phyloP scores from a whole-genome alignment of 208 protist genomes.

The Trypanosoma melophagium region DNA sequence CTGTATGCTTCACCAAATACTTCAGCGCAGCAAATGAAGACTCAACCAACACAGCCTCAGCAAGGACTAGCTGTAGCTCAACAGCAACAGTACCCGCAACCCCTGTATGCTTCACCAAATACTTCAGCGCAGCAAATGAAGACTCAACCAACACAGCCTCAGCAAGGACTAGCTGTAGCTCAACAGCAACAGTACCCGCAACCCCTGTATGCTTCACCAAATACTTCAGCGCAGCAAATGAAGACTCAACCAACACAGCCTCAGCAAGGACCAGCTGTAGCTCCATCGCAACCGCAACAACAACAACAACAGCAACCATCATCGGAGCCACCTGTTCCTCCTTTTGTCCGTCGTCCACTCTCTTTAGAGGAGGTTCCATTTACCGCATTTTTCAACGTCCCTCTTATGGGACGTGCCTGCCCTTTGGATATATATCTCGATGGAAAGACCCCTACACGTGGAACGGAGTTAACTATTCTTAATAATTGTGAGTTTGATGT shows the following conservation, averaged over 20 bases:
- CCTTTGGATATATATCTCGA: constrained; percentile 87
- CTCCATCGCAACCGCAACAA: constrained; percentile 18
- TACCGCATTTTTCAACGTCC: constrained; percentile 58
- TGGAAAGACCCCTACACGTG: constrained; percentile 75
- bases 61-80: not conserved
- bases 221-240: not conserved
- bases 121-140: not conserved
- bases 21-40: too few relatives aligned
- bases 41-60: not conserved
- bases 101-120: not conserved
- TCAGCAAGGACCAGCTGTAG: constrained; percentile 5
- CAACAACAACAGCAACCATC: constrained; percentile 27
- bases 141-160: not conserved
- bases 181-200: not conserved
- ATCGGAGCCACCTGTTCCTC: constrained; percentile 51
- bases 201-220: too few relatives aligned
- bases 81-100: not conserved
- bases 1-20: not conserved
- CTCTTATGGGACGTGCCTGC: constrained; percentile 67
- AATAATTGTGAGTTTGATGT: constrained; percentile 74
- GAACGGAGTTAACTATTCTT: constrained; percentile 81
- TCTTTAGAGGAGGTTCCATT: constrained; percentile 74
- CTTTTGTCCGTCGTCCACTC: constrained; percentile 71
- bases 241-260: not conserved
- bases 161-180: constrained; percentile 4